These are phyloP conservation scores for Nemania diffusa DNA, from an alignment of 2,329 filamentous ascomycete genomes.

Conservation along the genomic window DNA sequence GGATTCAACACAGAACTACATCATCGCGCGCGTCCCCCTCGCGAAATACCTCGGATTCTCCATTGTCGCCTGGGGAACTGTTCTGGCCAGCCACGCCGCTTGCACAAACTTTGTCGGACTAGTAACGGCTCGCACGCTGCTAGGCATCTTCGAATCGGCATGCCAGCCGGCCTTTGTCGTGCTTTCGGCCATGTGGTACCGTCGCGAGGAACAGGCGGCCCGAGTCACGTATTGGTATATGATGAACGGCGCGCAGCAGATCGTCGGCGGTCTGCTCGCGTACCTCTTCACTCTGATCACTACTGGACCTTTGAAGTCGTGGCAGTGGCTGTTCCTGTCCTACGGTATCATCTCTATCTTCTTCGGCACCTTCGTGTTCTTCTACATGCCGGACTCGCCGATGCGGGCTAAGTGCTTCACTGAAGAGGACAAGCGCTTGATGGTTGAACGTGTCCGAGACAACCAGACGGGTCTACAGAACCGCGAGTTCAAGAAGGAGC, in stretches of 20 bases:
- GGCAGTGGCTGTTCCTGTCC: constrained; percentile 75
- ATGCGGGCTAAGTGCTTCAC: constrained; percentile 77
- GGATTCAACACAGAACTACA: constrained; percentile 52
- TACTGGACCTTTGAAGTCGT: constrained; percentile 65
- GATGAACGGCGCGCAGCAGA: constrained; percentile 80
- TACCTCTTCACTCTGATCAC: constrained; percentile 69
- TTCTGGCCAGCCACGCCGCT: constrained; percentile 70
- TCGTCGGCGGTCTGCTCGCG: constrained; percentile 75
- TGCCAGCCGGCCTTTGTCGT: constrained; percentile 76
- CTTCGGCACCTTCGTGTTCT: constrained; percentile 72
- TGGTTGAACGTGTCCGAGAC: constrained; percentile 68
- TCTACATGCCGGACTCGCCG: constrained; percentile 74
- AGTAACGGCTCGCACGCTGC: constrained; percentile 69
- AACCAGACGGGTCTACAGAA: constrained; percentile 73
- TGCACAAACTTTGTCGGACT: constrained; percentile 70
- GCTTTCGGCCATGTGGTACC: constrained; percentile 77
- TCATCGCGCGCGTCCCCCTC: constrained; percentile 71
- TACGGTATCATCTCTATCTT: constrained; percentile 72
- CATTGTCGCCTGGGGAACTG: constrained; percentile 71
- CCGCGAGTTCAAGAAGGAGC: constrained; percentile 58
- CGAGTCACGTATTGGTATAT: constrained; percentile 79
- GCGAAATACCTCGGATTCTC: constrained; percentile 73
- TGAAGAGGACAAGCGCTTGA: constrained; percentile 72
- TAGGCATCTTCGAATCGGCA: constrained; percentile 77
- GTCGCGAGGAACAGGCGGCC: constrained; percentile 72